These are phyloP conservation scores for Solanum acaule DNA, from an alignment of 257 asterid genomes.

Conservation along the genomic window DNA sequence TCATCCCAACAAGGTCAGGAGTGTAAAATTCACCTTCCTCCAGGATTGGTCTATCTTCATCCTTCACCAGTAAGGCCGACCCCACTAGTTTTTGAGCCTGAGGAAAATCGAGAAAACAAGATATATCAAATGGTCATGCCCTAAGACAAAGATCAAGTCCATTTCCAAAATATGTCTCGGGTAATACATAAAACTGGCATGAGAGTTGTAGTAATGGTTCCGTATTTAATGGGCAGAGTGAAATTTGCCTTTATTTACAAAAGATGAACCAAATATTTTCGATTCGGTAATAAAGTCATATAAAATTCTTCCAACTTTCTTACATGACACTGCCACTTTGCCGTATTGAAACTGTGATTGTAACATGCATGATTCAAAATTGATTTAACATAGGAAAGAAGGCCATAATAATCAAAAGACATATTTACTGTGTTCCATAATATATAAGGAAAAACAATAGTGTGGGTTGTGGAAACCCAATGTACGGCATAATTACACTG, in stretches of 20 bases:
- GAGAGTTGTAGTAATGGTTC: not conserved
- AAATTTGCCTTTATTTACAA: not conserved
- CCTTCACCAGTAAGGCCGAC: conserved; percentile 62
- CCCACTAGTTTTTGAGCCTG: conserved; percentile 93
- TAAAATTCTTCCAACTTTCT: not conserved
- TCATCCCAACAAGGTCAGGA: conserved; percentile 84
- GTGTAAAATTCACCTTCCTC: conserved; percentile 91
- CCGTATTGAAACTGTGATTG: not conserved
- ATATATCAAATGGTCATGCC: not conserved
- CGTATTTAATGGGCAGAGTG: not conserved
- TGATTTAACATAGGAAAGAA: not conserved
- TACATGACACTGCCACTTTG: not conserved
- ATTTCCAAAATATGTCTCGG: not conserved
- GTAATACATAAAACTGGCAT: not conserved
- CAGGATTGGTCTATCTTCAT: conserved; percentile 69
- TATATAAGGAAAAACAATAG: not conserved
- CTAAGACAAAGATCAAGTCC: not conserved
- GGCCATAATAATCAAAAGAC: not conserved
- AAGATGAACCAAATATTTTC: not conserved
- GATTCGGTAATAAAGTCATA: not conserved
- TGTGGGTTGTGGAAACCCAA: not conserved
- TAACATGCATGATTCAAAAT: not conserved
- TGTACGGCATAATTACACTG: not conserved
- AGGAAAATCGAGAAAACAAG: conserved; percentile 7
- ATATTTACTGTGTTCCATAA: not conserved